These are phyloP conservation scores for Pterulicium gracile DNA, from an alignment of 1,284 basidiomycete genomes.

Conservation along the genomic window DNA sequence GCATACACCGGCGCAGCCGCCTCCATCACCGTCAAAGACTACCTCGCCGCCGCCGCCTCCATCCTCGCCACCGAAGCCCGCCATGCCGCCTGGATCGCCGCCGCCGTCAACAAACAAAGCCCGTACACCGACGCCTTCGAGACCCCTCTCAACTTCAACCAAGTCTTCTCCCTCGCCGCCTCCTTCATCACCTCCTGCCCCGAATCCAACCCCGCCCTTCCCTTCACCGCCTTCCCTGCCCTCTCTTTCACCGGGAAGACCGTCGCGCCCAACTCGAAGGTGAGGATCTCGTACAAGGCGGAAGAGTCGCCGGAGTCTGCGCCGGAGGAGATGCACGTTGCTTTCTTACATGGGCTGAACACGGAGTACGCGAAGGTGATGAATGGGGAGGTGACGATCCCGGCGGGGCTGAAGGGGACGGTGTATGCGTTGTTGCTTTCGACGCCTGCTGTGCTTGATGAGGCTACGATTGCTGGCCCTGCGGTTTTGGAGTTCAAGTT, in stretches of 20 bases:
- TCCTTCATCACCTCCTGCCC: constrained; percentile 41
- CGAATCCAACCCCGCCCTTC: constrained; percentile 27
- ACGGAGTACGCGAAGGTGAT: background rate
- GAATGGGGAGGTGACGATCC: background rate
- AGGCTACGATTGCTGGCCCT: background rate
- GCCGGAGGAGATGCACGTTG: background rate
- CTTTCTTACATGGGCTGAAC: background rate
- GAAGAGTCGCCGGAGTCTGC: background rate
- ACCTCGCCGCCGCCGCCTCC: constrained; percentile 26
- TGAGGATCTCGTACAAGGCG: background rate
- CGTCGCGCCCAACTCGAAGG: background rate
- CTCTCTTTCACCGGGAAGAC: constrained; percentile 14
- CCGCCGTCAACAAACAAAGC: constrained; percentile 32
- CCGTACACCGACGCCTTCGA: constrained; percentile 48
- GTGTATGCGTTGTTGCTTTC: background rate
- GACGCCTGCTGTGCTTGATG: background rate
- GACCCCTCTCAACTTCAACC: constrained; percentile 38
- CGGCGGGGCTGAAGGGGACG: background rate
- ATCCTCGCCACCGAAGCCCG: constrained; percentile 34
- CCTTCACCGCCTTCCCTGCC: constrained; percentile 28
- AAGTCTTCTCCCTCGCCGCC: constrained; percentile 32
- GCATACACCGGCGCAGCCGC: constrained; percentile 46
- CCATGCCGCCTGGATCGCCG: constrained; percentile 40
- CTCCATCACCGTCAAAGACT: constrained; percentile 29
- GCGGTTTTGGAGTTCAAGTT: background rate